These are phyloP conservation scores for Aquilaria agallochum DNA, from an alignment of 441 rosid species.

Conservation along the genomic window DNA sequence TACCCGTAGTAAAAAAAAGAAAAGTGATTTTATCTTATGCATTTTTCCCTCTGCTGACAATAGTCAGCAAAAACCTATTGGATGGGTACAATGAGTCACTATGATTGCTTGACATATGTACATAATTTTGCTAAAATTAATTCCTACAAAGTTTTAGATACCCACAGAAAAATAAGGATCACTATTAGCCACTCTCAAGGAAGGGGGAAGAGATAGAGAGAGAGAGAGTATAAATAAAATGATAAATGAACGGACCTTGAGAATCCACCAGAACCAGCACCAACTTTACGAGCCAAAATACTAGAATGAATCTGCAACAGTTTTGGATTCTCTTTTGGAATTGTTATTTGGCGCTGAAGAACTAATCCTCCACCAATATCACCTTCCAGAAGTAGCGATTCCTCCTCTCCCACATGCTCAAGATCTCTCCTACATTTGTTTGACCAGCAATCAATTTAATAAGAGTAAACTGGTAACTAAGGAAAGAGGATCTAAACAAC, in stretches of 20 bases:
- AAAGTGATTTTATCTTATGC: too few species aligned
- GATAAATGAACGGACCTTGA: conserved; percentile 57
- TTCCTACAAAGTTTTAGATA: too few species aligned
- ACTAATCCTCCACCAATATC: conserved; percentile 83
- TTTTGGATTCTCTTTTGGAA: conserved; percentile 43
- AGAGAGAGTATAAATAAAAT: not conserved
- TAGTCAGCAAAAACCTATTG: too few species aligned
- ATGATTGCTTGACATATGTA: too few species aligned
- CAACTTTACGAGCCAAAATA: conserved; percentile 71
- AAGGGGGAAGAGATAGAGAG: not conserved
- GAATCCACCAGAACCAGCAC: conserved; percentile 95
- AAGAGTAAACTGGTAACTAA: too few species aligned
- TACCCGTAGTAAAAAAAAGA: too few species aligned
- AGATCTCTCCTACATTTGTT: conserved; percentile 55
- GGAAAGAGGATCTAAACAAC: too few species aligned
- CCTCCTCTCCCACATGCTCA: conserved; percentile 81
- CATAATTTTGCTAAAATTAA: too few species aligned
- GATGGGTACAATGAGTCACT: too few species aligned
- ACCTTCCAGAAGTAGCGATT: conserved; percentile 66
- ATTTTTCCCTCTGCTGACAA: too few species aligned
- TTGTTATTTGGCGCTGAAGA: conserved; percentile 48
- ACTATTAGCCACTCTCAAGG: not conserved
- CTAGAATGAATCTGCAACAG: conserved; percentile 58
- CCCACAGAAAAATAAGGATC: too few species aligned
- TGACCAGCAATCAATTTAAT: not conserved